A percentile compares a stretch with the other conserved stretches of the same genome.
phyloP scores from a whole-genome alignment of 495 filamentous ascomycete species.

The Lasiosphaeriaceae sp. region DNA sequence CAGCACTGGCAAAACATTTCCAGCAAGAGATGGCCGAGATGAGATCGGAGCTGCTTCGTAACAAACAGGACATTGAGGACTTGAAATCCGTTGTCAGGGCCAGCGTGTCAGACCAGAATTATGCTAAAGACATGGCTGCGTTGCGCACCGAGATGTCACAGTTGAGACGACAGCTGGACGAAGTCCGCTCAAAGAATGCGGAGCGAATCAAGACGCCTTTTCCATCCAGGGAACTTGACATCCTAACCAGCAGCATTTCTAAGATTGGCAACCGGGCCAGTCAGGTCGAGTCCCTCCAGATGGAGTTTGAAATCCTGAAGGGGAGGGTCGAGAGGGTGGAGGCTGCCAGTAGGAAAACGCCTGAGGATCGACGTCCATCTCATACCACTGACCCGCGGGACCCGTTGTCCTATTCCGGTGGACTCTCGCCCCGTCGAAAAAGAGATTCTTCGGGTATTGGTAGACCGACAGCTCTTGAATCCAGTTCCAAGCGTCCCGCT shows the following conservation, averaged over 20 bases:
- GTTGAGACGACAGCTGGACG: constrained; percentile 27
- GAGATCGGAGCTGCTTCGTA: constrained; percentile 1
- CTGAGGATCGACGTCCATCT: neutral
- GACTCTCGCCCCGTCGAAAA: constrained; percentile 3
- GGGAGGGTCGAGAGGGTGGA: constrained; percentile 31
- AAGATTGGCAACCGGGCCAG: constrained; percentile 34
- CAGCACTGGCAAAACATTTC: neutral
- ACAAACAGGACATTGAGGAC: constrained; percentile 6
- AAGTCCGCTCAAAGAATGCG: constrained; percentile 11
- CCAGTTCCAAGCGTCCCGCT: constrained; percentile 7
- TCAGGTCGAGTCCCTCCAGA: constrained; percentile 38
- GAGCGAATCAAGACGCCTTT: constrained; percentile 15
- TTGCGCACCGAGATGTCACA: constrained; percentile 17
- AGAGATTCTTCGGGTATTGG: constrained; percentile 5
- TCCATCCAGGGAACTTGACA: constrained; percentile 33
- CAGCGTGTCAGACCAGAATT: neutral
- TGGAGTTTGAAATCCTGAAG: constrained; percentile 39
- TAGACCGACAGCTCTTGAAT: neutral
- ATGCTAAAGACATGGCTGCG: constrained; percentile 14
- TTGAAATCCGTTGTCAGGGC: neutral
- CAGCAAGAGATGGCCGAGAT: constrained; percentile 2
- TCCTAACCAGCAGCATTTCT: constrained; percentile 33
- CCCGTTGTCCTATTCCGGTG: neutral
- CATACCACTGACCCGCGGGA: neutral
- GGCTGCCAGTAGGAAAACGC: constrained; percentile 1